Conservation (phyloP, 371 early-diverging fungal genomes). For the Mucor indicus region DNA sequence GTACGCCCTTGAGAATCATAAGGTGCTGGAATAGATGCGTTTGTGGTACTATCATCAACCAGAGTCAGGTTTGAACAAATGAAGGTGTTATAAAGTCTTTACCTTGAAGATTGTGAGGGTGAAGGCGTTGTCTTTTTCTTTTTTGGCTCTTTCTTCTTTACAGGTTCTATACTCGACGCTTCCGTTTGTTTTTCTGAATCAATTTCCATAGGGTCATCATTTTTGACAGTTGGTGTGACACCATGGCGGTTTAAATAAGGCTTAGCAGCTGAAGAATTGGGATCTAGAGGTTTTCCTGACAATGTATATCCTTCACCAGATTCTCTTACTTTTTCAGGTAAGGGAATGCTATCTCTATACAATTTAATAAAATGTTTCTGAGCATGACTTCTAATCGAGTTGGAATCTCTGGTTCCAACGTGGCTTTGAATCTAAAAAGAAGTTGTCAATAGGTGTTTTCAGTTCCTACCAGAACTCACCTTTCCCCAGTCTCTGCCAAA, state of each 20-base stretch:
- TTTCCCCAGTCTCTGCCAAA: constrained; percentile 82
- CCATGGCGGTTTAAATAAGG: constrained; percentile 60
- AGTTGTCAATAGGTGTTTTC: too few species aligned
- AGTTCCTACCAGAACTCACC: constrained; percentile 28
- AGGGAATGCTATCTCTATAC: constrained; percentile 73
- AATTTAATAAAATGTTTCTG: constrained; percentile 90
- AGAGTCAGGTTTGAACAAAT: too few species aligned
- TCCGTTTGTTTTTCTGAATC: constrained; percentile 6
- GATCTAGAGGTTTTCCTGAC: constrained; percentile 84
- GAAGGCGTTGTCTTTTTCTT: constrained; percentile 1
- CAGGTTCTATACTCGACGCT: neutral
- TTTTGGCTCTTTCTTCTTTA: neutral
- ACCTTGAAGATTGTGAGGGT: constrained; percentile 2
- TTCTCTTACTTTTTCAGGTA: constrained; percentile 77
- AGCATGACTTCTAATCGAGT: constrained; percentile 86
- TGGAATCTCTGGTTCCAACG: constrained; percentile 75
- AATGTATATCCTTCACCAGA: constrained; percentile 86
- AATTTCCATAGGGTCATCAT: constrained; percentile 4
- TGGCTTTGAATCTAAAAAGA: constrained; percentile 57
- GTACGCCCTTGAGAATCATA: constrained; percentile 47
- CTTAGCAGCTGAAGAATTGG: constrained; percentile 80
- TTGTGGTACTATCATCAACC: constrained; percentile 6
- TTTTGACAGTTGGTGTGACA: neutral
- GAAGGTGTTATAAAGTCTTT: constrained; percentile 1
- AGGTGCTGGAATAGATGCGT: neutral